Evolutionary conservation across 495 filamentous ascomycete species (phyloP).

Genomic region (Penicillium parvum): DNA sequence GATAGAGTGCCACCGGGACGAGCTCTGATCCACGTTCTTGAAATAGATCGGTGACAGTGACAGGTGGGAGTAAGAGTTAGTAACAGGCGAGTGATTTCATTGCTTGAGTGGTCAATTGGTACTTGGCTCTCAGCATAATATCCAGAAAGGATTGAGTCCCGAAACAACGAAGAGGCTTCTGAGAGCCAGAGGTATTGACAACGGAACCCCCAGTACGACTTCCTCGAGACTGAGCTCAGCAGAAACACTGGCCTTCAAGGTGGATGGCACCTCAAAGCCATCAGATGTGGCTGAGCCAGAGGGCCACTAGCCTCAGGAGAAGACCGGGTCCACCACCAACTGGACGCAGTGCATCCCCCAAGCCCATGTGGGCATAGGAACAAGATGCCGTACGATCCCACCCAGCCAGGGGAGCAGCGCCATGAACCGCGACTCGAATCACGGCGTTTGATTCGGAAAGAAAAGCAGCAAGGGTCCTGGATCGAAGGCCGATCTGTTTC

Average conservation of each 20-base stretch:
- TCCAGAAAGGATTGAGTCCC: neutral
- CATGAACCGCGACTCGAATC: neutral
- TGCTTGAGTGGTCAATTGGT: neutral
- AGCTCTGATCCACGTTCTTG: neutral
- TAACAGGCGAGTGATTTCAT: neutral
- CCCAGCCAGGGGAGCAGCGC: neutral
- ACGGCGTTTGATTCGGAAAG: neutral
- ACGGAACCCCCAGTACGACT: no score
- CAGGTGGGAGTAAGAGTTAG: neutral
- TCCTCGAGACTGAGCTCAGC: no score
- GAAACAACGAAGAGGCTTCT: neutral
- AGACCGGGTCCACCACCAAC: neutral
- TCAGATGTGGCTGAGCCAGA: constrained; percentile 1
- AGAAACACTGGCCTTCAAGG: no score
- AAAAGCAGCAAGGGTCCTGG: constrained; percentile 8
- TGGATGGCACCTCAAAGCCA: neutral
- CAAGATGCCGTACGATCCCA: neutral
- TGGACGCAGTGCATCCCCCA: neutral
- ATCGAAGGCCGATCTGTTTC: constrained; percentile 8
- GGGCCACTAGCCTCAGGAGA: neutral
- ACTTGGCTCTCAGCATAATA: neutral
- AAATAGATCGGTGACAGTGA: neutral
- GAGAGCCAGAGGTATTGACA: neutral
- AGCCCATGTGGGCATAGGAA: neutral
- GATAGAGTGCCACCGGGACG: neutral